These are phyloP conservation scores for Phytophthora niederhauseri DNA, from an alignment of 352 stramenopile species.

Conservation along the genomic window DNA sequence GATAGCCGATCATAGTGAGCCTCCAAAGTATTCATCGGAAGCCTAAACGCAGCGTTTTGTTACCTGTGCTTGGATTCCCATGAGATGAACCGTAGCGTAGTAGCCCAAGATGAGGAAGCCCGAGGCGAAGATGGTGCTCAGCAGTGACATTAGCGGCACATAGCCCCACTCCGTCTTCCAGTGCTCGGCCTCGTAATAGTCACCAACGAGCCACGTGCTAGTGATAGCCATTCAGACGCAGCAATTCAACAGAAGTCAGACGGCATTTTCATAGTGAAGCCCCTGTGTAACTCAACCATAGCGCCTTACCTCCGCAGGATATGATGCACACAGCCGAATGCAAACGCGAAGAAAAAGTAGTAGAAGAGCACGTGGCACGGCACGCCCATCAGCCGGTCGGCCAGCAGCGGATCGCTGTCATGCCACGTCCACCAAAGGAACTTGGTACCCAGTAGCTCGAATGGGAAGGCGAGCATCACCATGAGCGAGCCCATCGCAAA, in stretches of 20 bases:
- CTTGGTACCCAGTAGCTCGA: conserved; percentile 79
- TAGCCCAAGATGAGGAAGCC: conserved; percentile 74
- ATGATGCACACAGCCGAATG: conserved; percentile 55
- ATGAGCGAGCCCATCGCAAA: conserved; percentile 68
- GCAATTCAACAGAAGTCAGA: neutral
- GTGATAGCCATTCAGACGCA: neutral
- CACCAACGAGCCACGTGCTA: conserved; percentile 57
- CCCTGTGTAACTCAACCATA: neutral
- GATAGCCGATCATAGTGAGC: neutral
- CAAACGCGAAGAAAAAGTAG: conserved; percentile 68
- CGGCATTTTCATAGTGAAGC: neutral
- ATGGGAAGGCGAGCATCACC: conserved; percentile 64
- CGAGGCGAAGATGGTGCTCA: conserved; percentile 53
- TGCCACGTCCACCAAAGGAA: conserved; percentile 90
- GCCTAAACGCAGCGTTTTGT: neutral
- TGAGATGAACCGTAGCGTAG: conserved; percentile 57
- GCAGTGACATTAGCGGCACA: conserved; percentile 57
- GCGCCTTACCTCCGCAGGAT: conserved; percentile 58
- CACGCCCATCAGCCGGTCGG: conserved; percentile 64
- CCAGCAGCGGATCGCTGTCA: conserved; percentile 75
- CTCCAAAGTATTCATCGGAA: neutral
- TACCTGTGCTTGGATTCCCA: conserved; percentile 60
- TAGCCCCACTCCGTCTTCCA: conserved; percentile 76
- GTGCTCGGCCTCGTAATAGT: conserved; percentile 69
- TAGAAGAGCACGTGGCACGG: conserved; percentile 72